Percentiles rank a stretch among this genome's conserved stretches.
Conservation (phyloP, 169 alveolate species). For the Pseudocohnilembus persalinus region DNA sequence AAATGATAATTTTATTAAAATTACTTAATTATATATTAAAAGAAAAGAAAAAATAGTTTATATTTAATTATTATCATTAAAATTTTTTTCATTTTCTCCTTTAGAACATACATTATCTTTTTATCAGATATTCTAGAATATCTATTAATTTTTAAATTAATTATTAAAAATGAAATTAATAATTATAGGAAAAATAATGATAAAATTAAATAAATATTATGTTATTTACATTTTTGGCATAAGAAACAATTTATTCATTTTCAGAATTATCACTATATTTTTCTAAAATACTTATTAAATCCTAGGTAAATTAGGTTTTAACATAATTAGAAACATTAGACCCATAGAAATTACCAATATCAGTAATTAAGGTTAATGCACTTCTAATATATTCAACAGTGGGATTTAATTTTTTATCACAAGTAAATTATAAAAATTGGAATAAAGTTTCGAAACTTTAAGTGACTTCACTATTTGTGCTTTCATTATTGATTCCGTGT, state of each 20-base stretch:
- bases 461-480: not conserved
- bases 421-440: conserved; percentile 6
- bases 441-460: not conserved
- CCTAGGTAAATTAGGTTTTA: not conserved
- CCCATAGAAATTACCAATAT: conserved; percentile 25
- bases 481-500: conserved; percentile 14
- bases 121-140: too few species aligned
- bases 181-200: too few species aligned
- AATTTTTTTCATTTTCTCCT: too few species aligned
- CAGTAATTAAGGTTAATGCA: conserved; percentile 13
- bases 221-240: not conserved
- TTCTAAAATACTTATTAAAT: not conserved
- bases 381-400: conserved; percentile 14
- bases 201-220: too few species aligned
- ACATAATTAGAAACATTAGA: not conserved
- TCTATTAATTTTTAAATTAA: too few species aligned
- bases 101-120: too few species aligned
- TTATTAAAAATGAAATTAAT: too few species aligned
- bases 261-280: not conserved
- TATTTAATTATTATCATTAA: too few species aligned
- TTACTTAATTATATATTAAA: too few species aligned
- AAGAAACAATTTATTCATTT: too few species aligned
- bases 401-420: not conserved
- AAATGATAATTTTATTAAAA: too few species aligned
- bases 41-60: too few species aligned